Evolutionary conservation across 176 grass and related monocot species (phyloP), one percentile per base, ranked within the genome.

Genomic region (Bonia amplexicaulis): DNA sequence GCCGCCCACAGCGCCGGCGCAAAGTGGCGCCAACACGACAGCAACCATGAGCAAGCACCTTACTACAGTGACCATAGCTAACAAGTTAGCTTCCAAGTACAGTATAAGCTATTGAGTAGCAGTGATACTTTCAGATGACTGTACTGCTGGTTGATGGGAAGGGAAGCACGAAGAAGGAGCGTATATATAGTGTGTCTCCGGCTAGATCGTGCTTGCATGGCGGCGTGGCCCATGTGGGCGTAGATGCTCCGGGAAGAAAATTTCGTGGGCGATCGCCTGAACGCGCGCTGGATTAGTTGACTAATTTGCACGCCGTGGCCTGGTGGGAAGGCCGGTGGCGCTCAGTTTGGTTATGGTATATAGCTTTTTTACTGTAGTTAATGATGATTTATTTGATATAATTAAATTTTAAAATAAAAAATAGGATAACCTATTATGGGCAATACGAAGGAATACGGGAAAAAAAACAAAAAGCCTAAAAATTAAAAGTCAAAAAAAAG

Each of bases 211-310:
- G 67, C 57, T 40, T 74, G 77, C 85, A 73, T 80, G 40, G 57
- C 19, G 29, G 52, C 77, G 22, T 78, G 59, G 44, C 15, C 57
- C 80, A 46, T 8, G 10, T 60, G 80, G 35, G 11, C 37, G 11
- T 37, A 67, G 68, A 80, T 57, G 59, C 48, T n/a, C 23, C 37
- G 16, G 39, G 42, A 37, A 66, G 54, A 69, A 35, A 62, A 46
- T 39, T 55, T 51, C 17, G 20, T 67, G 25, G 26, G 5, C 13
- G 64, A 55, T 49, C 22, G 64, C 33, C 77, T 54, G 55, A 81
- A 71, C 72, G 66, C 78, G 46, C 45, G 90, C 87, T 88, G 90
- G 88, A 88, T 48, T n/a, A 23, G 79, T 84, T 83, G 80, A 90
- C 84, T 90, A 90, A 83, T 62, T 37, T 23, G 74, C 78, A 25